Conservation (phyloP, 495 filamentous ascomycete species). For the Letharia columbiana region DNA sequence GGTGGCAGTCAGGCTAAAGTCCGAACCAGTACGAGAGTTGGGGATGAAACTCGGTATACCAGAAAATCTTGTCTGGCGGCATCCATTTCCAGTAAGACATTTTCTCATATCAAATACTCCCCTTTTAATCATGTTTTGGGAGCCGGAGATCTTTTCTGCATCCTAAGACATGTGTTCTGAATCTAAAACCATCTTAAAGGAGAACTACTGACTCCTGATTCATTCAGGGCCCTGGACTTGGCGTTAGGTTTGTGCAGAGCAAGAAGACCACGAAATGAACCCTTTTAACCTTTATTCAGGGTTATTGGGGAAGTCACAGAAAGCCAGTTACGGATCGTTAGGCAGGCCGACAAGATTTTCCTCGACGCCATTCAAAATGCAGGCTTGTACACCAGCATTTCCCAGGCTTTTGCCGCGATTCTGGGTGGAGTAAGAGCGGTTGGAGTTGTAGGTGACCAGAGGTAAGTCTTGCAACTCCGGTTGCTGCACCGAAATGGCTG, state of each 20-base stretch:
- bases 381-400: constrained; percentile 73
- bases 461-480: not conserved
- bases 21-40: constrained; percentile 51
- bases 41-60: constrained; percentile 70
- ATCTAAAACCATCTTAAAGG: not conserved
- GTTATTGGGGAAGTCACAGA: constrained; percentile 78
- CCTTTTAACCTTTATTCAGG: too few species aligned
- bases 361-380: constrained; percentile 77
- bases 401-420: constrained; percentile 77
- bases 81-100: constrained; percentile 58
- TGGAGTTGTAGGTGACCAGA: constrained; percentile 68
- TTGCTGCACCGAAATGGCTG: not conserved
- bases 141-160: too few species aligned
- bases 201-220: constrained; percentile 10
- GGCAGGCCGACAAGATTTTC: constrained; percentile 75
- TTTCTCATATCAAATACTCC: too few species aligned
- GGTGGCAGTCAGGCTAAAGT: not conserved
- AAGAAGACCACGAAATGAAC: too few species aligned
- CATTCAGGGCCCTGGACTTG: constrained; percentile 63
- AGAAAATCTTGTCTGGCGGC: constrained; percentile 70
- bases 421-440: constrained; percentile 59
- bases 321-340: constrained; percentile 69
- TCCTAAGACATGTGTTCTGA: too few species aligned
- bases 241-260: constrained; percentile 49
- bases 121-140: too few species aligned